phyloP scores from a whole-genome alignment of 768 basidiomycete species.

The Austroboletus festivus region DNA sequence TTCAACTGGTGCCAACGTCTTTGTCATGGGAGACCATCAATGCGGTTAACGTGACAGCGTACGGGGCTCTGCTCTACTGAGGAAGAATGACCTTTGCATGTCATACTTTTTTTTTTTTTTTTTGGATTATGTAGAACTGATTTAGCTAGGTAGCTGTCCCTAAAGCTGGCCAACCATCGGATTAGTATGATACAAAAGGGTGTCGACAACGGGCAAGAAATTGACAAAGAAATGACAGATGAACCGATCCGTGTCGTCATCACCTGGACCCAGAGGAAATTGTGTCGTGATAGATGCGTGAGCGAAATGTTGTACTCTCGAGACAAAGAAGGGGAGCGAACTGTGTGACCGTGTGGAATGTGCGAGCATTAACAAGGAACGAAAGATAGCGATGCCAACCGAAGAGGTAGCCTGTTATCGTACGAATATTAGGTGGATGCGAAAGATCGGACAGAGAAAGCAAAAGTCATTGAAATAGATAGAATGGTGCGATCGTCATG shows the following conservation, averaged over 20 bases:
- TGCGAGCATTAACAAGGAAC: constrained; percentile 29
- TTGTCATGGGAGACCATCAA: no score
- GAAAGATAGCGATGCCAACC: constrained; percentile 25
- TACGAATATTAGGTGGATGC: constrained; percentile 22
- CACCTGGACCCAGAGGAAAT: constrained; percentile 13
- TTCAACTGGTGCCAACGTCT: no score
- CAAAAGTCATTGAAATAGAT: constrained; percentile 20
- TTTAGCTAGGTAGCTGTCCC: no score
- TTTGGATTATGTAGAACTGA: no score
- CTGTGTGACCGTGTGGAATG: constrained; percentile 18
- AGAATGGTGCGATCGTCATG: constrained; percentile 16
- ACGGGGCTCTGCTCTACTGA: no score
- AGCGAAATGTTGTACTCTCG: constrained; percentile 12
- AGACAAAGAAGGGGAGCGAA: constrained; percentile 3
- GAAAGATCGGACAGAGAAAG: constrained; percentile 19
- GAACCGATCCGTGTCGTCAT: constrained; percentile 9
- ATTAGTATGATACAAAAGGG: constrained; percentile 23
- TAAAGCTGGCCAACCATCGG: constrained; percentile 2
- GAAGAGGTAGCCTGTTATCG: constrained; percentile 14
- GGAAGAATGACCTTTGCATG: no score
- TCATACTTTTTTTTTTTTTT: no score
- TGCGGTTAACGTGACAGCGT: no score
- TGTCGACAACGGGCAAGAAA: constrained; percentile 15
- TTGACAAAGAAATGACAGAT: constrained; percentile 16
- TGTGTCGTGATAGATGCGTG: constrained; percentile 15